These are phyloP conservation scores for Hibiscus trionum DNA, from an alignment of 345 rosid genomes.

Conservation along the genomic window DNA sequence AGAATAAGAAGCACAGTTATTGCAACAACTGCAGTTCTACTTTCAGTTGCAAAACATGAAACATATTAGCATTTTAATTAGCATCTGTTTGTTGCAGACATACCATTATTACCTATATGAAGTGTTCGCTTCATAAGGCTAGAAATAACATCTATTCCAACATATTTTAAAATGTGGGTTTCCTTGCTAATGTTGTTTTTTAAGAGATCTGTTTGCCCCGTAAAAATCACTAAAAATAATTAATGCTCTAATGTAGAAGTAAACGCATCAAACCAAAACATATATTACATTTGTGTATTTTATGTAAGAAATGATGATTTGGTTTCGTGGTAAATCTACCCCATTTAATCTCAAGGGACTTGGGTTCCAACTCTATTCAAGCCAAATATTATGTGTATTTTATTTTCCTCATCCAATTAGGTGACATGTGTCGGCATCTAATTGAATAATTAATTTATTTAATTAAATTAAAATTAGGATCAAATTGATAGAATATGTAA, in stretches of 20 bases:
- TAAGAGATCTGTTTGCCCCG: conserved; percentile 29
- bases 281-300: too few relatives aligned
- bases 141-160: conserved; percentile 20
- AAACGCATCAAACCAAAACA: too few relatives aligned
- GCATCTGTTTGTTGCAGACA: neutral
- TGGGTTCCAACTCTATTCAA: too few relatives aligned
- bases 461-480: too few relatives aligned
- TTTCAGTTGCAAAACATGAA: conserved; percentile 5
- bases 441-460: too few relatives aligned
- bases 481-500: too few relatives aligned
- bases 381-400: too few relatives aligned
- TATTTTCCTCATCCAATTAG: too few relatives aligned
- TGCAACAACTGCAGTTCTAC: neutral
- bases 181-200: conserved; percentile 29
- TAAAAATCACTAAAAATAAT: conserved; percentile 7
- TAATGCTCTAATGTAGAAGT: neutral
- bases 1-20: conserved; percentile 21
- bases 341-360: too few relatives aligned
- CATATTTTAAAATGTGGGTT: conserved; percentile 15
- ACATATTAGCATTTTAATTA: neutral
- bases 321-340: too few relatives aligned
- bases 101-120: conserved; percentile 1
- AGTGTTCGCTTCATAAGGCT: conserved; percentile 19
- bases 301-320: too few relatives aligned
- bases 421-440: too few relatives aligned